These are phyloP conservation scores for Eucalyptus coolabah DNA, from an alignment of 345 rosid species.

Conservation along the genomic window DNA sequence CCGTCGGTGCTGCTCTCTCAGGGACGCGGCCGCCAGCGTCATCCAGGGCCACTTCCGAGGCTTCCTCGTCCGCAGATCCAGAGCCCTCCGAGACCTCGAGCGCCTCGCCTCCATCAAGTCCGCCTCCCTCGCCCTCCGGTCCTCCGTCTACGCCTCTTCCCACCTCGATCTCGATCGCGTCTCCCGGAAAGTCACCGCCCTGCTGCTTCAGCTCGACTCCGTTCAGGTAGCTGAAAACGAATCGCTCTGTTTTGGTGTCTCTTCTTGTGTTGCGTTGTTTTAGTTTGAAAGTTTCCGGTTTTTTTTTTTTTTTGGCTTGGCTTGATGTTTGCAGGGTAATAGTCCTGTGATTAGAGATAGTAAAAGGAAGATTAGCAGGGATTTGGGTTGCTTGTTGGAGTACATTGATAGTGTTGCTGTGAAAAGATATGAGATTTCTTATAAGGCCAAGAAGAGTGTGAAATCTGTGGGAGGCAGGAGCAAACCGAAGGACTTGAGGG, in stretches of 20 bases:
- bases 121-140: constrained; percentile 45
- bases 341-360: constrained; percentile 78
- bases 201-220: constrained; percentile 68
- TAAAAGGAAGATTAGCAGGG: constrained; percentile 58
- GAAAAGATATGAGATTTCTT: constrained; percentile 14
- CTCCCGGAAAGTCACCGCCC: constrained; percentile 45
- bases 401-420: constrained; percentile 39
- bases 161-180: constrained; percentile 26
- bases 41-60: constrained; percentile 75
- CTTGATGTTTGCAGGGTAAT: constrained; percentile 19
- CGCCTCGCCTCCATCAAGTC: constrained; percentile 66
- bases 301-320: background rate
- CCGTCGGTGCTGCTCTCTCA: constrained; percentile 5
- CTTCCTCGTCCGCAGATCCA: constrained; percentile 69
- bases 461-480: background rate
- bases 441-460: constrained; percentile 19
- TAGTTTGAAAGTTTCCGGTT: background rate
- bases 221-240: constrained; percentile 41
- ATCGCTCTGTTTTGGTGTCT: background rate
- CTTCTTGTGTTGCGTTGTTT: background rate
- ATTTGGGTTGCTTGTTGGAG: constrained; percentile 48
- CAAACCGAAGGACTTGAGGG: constrained; percentile 14
- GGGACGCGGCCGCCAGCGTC: constrained; percentile 72
- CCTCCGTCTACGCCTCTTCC: constrained; percentile 36
- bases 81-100: constrained; percentile 67